These are phyloP conservation scores for Trifolium dubium DNA, from an alignment of 306 rosid species.

Conservation along the genomic window DNA sequence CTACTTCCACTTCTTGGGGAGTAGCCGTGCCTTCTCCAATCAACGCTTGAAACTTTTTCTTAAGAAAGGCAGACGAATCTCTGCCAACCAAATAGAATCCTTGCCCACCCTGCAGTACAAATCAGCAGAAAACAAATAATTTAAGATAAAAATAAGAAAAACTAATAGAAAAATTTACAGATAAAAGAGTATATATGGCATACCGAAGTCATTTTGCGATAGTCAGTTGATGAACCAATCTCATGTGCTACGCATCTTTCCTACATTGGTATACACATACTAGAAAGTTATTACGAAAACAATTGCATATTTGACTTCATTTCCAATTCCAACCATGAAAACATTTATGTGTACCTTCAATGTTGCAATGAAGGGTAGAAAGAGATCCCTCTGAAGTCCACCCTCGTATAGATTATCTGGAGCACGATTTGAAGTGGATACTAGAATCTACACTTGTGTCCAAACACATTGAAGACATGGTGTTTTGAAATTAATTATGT, in stretches of 20 bases:
- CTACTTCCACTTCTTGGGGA: constrained; percentile 85
- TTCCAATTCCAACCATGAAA: constrained; percentile 6
- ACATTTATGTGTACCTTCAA: constrained; percentile 66
- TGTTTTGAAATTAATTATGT: constrained; percentile 33
- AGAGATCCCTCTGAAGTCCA: constrained; percentile 96
- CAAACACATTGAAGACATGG: constrained; percentile 42
- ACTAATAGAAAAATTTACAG: not conserved
- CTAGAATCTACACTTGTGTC: constrained; percentile 76
- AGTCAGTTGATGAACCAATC: constrained; percentile 88
- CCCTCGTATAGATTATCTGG: constrained; percentile 94
- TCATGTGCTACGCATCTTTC: constrained; percentile 85
- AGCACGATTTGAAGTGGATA: constrained; percentile 94
- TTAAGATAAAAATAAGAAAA: constrained; percentile 24
- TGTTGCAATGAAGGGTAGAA: constrained; percentile 83
- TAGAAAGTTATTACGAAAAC: constrained; percentile 22
- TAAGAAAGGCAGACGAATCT: constrained; percentile 62
- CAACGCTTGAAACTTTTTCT: constrained; percentile 70
- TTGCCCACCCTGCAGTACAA: constrained; percentile 71
- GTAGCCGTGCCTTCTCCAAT: constrained; percentile 63
- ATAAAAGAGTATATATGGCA: constrained; percentile 32
- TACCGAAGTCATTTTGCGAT: constrained; percentile 94
- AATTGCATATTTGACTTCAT: constrained; percentile 24
- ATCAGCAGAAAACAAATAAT: constrained; percentile 20
- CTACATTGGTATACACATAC: constrained; percentile 58
- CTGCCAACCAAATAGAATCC: constrained; percentile 87